Evolutionary conservation across 148 eudicot species (phyloP), one percentile per base, ranked within the genome.

Genomic region (Arbutus unedo): DNA sequence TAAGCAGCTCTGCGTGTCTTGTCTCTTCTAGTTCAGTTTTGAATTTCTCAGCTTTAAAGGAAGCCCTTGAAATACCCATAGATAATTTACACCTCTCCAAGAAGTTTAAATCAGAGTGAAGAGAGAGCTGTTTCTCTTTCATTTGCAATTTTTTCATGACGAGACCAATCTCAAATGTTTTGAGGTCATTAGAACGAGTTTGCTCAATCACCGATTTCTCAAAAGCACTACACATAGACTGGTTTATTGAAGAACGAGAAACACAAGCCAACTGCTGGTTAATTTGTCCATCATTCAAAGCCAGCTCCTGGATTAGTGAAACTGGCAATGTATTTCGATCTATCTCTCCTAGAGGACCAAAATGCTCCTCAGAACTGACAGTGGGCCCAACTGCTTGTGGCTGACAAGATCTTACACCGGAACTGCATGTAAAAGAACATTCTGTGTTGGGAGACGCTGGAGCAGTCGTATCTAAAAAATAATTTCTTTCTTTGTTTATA

Each of bases 131-230:
- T 50, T 85, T 83, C 88, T 96, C 97, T 83, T 94, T 93, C 57
- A 94, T 87, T 79, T 88, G 86, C 87, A 96, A 78, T 88, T 90
- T 94, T 85, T 78, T 89, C 98, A 88, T 86, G 13, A 16, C 85
- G 25, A 96, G 94, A 80, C 91, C 90, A 60, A 96, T 90, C 91
- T 94, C 92, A 78, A 91, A 80, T 76, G 88, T 77, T 87, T 94
- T 96, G 48, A 96, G 91, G 45, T 94, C 89, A 85, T 96, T 96
- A 31, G 99, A 92, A 82, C 97, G 95, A 47, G 91, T 81, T 85
- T 89, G 98, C 80, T 94, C 98, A 8, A 81, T 83, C 45, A 94
- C 87, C 11, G 98, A 95, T 90, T 87, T 95, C 81, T 93, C 91
- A 14, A 89, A 80, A 38, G 92, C 89, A 74, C 80, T 87, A 54